Conservation (phyloP, 2,329 filamentous ascomycete genomes). For the Falciphora oryzae region DNA sequence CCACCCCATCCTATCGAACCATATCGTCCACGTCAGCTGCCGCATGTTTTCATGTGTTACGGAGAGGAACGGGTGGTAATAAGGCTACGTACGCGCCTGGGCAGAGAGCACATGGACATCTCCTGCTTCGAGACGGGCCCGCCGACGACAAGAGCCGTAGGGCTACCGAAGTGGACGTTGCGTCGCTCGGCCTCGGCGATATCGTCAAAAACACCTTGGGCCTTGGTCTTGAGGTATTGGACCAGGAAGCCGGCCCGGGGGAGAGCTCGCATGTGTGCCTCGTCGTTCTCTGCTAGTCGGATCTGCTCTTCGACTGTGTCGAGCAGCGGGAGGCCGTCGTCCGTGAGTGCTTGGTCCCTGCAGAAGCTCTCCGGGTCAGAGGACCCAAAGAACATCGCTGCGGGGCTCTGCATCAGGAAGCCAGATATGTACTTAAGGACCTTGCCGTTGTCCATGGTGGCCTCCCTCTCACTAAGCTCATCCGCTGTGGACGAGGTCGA, state of each 20-base stretch:
- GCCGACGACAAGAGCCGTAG: slow-evolving; percentile 39
- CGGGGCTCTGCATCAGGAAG: slow-evolving; percentile 59
- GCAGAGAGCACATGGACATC: slow-evolving; percentile 45
- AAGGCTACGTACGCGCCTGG: slow-evolving; percentile 11
- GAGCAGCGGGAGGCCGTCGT: slow-evolving; percentile 39
- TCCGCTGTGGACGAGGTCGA: slow-evolving; percentile 52
- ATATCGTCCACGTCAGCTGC: background rate
- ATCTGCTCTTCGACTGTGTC: slow-evolving; percentile 43
- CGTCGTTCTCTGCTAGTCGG: slow-evolving; percentile 37
- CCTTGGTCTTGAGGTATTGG: slow-evolving; percentile 50
- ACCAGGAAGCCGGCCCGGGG: slow-evolving; percentile 61
- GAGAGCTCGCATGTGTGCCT: slow-evolving; percentile 43
- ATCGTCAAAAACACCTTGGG: slow-evolving; percentile 56
- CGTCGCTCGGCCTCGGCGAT: slow-evolving; percentile 65
- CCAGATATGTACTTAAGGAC: slow-evolving; percentile 73
- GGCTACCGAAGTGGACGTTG: slow-evolving; percentile 60
- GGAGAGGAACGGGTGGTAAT: background rate
- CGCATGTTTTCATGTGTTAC: background rate
- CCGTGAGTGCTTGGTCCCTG: slow-evolving; percentile 36
- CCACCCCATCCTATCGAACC: slow-evolving; percentile 27
- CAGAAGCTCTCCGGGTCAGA: slow-evolving; percentile 45
- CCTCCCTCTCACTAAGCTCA: slow-evolving; percentile 73
- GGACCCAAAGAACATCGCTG: slow-evolving; percentile 55
- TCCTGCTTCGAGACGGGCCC: slow-evolving; percentile 47
- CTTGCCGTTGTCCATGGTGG: slow-evolving; percentile 64